Conservation (phyloP, 192 early-diverging fungal genomes). For the Glomus cerebriforme region DNA sequence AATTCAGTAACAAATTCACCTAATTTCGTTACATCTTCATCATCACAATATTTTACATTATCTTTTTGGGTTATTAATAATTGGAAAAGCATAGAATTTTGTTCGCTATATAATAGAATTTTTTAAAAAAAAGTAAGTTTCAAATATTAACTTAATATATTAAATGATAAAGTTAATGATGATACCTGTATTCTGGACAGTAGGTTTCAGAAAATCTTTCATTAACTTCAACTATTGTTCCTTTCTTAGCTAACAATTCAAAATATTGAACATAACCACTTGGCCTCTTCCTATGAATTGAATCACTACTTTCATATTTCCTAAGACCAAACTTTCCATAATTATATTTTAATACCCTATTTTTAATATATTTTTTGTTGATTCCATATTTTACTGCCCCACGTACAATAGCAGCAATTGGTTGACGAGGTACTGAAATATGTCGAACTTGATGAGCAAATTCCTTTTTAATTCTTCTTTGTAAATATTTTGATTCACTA, state of each 20-base stretch:
- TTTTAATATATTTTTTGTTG: neutral
- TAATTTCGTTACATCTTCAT: neutral
- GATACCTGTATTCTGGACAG: neutral
- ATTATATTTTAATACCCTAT: conserved; percentile 11
- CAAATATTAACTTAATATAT: too few relatives aligned
- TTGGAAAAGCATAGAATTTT: neutral
- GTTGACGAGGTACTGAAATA: conserved; percentile 52
- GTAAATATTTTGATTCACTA: conserved; percentile 48
- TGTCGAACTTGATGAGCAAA: conserved; percentile 42
- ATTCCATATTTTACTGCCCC: conserved; percentile 50
- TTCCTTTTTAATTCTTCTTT: conserved; percentile 47
- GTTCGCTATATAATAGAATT: neutral
- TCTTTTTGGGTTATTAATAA: neutral
- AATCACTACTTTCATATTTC: neutral
- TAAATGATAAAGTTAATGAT: too few relatives aligned
- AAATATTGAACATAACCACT: neutral
- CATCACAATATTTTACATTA: conserved; percentile 8
- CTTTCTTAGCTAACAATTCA: neutral
- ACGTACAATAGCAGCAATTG: conserved; percentile 51
- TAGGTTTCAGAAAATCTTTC: neutral
- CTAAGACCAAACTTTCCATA: neutral
- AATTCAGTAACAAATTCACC: neutral
- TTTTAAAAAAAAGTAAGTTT: neutral
- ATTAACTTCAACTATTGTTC: conserved; percentile 13
- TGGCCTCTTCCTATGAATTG: neutral